These are phyloP conservation scores for Eucalyptus polybractea DNA, from an alignment of 345 rosid species.

Conservation along the genomic window DNA sequence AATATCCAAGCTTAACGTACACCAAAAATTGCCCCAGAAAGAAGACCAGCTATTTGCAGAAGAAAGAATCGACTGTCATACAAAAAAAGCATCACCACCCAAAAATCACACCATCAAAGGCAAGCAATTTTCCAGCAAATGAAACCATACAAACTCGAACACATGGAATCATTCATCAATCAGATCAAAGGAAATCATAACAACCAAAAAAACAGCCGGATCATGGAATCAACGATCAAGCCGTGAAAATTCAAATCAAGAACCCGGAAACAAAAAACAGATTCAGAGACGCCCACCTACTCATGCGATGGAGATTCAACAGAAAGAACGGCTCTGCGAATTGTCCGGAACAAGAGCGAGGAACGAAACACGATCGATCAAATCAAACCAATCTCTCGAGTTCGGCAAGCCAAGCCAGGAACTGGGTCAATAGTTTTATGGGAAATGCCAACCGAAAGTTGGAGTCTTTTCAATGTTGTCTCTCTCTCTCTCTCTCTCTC, in stretches of 20 bases:
- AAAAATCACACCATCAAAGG: background rate
- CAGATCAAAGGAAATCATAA: background rate
- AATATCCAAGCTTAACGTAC: background rate
- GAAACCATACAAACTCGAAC: background rate
- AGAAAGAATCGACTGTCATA: background rate
- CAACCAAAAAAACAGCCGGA: background rate
- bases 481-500: background rate
- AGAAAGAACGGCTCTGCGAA: background rate
- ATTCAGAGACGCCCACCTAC: conserved; percentile 2
- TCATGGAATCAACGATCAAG: background rate
- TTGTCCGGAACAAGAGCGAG: conserved; percentile 1
- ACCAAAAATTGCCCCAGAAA: background rate
- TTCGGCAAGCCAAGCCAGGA: background rate
- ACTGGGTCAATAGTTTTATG: background rate
- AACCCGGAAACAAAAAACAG: background rate
- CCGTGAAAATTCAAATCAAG: background rate
- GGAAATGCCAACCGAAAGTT: conserved; percentile 1
- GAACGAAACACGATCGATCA: background rate
- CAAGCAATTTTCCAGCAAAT: background rate
- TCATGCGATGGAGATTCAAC: background rate
- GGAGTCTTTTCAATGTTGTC: background rate
- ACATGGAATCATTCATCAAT: background rate
- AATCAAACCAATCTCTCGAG: background rate
- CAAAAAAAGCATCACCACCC: background rate
- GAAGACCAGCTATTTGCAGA: background rate